These are phyloP conservation scores for Evansstolkia leycettana DNA, from an alignment of 495 filamentous ascomycete genomes.

Conservation along the genomic window DNA sequence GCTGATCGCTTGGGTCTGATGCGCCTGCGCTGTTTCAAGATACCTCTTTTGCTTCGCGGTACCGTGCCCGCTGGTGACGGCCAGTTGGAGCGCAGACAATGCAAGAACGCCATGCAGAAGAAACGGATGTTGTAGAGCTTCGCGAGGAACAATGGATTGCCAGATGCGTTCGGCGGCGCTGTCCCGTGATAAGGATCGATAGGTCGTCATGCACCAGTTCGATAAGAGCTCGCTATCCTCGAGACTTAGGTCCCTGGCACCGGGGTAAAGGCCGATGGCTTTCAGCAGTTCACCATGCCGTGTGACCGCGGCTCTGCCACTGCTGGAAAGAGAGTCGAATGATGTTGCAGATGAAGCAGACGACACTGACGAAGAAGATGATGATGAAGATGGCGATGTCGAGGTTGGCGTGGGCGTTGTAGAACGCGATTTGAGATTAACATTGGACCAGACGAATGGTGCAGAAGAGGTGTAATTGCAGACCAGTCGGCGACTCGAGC, in stretches of 20 bases:
- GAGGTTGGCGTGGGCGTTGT: background rate
- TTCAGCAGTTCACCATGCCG: background rate
- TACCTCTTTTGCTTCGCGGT: conserved; percentile 6
- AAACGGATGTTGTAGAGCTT: conserved; percentile 30
- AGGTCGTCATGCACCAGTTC: conserved; percentile 33
- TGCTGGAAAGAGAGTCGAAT: conserved; percentile 4
- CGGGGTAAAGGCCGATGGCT: background rate
- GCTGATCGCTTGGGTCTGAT: conserved; percentile 25
- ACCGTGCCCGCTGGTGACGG: conserved; percentile 5
- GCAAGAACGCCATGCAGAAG: conserved; percentile 39
- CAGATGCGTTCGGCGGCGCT: conserved; percentile 25
- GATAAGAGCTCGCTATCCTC: conserved; percentile 35
- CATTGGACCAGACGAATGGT: background rate
- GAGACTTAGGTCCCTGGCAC: conserved; percentile 7
- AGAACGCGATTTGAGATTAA: background rate
- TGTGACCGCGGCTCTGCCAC: conserved; percentile 3
- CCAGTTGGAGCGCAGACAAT: conserved; percentile 35
- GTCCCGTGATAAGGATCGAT: conserved; percentile 25
- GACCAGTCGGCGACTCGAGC: background rate
- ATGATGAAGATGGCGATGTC: background rate
- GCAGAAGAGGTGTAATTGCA: background rate
- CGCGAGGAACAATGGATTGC: conserved; percentile 29
- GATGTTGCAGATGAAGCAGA: background rate
- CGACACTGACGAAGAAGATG: background rate
- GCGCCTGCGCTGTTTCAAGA: conserved; percentile 18